Base-by-base conservation (phyloP, 202 grass and related monocot species). In the Setaria italica region DNA sequence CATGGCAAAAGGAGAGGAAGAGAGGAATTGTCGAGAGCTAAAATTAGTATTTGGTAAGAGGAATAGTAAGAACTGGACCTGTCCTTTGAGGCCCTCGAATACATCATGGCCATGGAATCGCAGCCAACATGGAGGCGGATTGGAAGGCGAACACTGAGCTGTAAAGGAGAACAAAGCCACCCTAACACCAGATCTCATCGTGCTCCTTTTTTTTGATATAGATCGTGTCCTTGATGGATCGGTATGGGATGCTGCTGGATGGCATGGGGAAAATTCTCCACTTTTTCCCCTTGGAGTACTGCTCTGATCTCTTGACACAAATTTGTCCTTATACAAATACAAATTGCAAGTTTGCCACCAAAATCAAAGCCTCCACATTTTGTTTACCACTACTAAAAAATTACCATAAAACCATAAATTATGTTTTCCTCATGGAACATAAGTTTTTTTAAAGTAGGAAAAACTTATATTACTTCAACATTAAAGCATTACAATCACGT, bases 1-100 rank as follows among this genome's bases (percentile, higher is more conserved):
- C 20, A 48, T 19, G 42, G 7, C 0, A 46, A 70, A 83, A 76
- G 35, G 11, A 37, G 34, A 64, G 85, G 76, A 32, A 34, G 76
- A 55, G 76, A 90, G 80, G 69, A 32, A 76, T 84, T 70, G 8
- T 80, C 15, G 85, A 60, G 68, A 32, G 80, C 75, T 80, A 87
- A 90, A 87, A 3, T 75, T 87, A 74, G 60, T 66, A 6, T 63
- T 16, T 66, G 62, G 6, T 37, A 7, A 14, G 14, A 17, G 6
- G 84, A 64, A 70, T 16, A 2, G 4, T 54, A 54, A 34, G 46
- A 64, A 17, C 12, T 66, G 62, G 62, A 66, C 13, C 13, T 37
- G 32, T 35, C 62, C 62, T 3, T 17, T 32, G 11, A 63, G 9
- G 29, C 60, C 60, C 12, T 64, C 12, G 11, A 64, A 35, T 7